Base-by-base conservation (phyloP, 1,284 basidiomycete genomes). In the Trichosporon sp. region DNA sequence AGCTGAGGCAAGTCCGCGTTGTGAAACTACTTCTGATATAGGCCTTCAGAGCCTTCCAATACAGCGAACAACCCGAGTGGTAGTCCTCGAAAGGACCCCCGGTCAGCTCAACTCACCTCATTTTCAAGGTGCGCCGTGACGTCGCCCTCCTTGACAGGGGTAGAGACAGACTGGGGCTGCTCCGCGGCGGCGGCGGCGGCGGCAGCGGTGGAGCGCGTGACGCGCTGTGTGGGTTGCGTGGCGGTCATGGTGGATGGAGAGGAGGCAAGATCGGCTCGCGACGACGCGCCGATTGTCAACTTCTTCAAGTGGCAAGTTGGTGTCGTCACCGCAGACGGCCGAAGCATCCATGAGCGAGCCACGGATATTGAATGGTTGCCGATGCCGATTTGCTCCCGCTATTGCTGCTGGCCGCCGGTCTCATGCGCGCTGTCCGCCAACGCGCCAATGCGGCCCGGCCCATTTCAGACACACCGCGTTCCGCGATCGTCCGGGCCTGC, bases 91-190 rank as follows among this genome's bases (percentile, higher is more conserved):
- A 32, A 32, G 32, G 32, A 32, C 32, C 4, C 32, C 32, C 32
- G 32, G 4, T 9, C 9, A 15, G 2, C 3, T 12, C 12, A 51
- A 68, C 74, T 12, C 27, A 78, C 78, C 73, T 80, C 78, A 31
- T 76, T 75, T 69, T 77, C 77, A 15, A 79, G 73, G 53, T 77
- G 73, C 32, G 70, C 51, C 21, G 23, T 35, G 27, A 65, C 51
- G 31, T 31, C 44, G 38, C 42, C 38, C 11, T 47, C 42, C 65
- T 56, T 21, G n/a, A n/a, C n/a, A 29, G 64, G 64, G 25, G 65
- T 62, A 21, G 53, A 60, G 3, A 53, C 64, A 13, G 65, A 18
- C 11, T 31, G 18, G 29, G 56, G 56, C 56, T 31, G 27, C 27
- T 29, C 56, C 7, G 25, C 53, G 3, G 53, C 25, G 18, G 56